Evolutionary conservation across 257 asterid species (phyloP).

Genomic region (Solanum etuberosum): DNA sequence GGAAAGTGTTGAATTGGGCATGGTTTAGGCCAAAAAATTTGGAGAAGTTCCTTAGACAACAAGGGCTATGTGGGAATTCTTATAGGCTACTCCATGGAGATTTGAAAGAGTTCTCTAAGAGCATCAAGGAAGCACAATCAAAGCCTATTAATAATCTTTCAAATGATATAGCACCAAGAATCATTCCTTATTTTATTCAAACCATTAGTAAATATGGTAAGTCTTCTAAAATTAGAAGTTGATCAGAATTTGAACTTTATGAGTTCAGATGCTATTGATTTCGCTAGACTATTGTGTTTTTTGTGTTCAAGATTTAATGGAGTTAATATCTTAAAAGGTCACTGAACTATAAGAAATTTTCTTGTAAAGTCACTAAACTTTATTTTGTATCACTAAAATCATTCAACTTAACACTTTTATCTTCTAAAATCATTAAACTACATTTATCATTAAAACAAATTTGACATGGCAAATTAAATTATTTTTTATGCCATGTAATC

Average conservation of each 20-base stretch:
- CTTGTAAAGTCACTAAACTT: too few species aligned
- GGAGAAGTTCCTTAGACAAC: conserved; percentile 16
- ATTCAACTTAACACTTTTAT: too few species aligned
- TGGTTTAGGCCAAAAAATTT: conserved; percentile 23
- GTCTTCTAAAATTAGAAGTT: background rate
- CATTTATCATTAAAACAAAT: too few species aligned
- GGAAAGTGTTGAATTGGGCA: conserved; percentile 20
- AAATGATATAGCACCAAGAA: conserved; percentile 17
- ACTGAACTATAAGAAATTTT: too few species aligned
- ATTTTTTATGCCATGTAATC: too few species aligned
- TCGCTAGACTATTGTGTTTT: too few species aligned
- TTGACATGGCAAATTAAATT: too few species aligned
- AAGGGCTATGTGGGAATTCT: conserved; percentile 23
- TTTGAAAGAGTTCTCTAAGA: conserved; percentile 7
- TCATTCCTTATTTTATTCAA: conserved; percentile 6
- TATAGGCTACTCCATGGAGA: conserved; percentile 30
- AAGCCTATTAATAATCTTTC: conserved; percentile 19
- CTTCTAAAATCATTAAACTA: too few species aligned
- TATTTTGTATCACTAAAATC: too few species aligned
- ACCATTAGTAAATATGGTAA: background rate
- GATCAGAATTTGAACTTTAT: background rate
- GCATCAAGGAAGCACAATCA: conserved; percentile 12
- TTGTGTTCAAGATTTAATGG: background rate
- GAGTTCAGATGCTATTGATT: background rate
- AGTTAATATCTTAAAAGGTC: too few species aligned